Evolutionary conservation across 352 stramenopile genomes (phyloP).

Genomic region (Pythium guiyangense): DNA sequence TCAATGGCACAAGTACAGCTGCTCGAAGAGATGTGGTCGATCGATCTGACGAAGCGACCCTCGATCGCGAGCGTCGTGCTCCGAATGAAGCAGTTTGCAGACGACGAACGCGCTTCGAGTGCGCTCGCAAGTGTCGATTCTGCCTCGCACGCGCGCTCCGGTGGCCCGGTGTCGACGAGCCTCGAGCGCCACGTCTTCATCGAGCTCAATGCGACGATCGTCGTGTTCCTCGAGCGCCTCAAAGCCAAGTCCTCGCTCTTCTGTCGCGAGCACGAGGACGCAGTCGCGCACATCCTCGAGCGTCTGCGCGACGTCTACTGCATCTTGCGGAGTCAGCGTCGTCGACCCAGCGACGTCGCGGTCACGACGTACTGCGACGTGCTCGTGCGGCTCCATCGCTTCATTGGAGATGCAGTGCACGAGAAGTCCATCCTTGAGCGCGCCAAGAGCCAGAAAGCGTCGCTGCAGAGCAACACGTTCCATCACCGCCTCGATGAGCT

Average conservation of each 20-base stretch:
- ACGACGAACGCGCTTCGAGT: too few species aligned
- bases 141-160: too few species aligned
- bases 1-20: neutral
- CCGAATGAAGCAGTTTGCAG: neutral
- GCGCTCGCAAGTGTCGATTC: too few species aligned
- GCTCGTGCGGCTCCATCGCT: neutral
- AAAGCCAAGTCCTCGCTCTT: too few species aligned
- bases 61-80: neutral
- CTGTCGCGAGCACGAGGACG: neutral
- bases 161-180: too few species aligned
- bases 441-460: constrained; percentile 1
- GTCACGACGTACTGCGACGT: neutral
- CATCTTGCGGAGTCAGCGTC: neutral
- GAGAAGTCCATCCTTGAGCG: neutral
- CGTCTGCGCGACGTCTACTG: neutral
- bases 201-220: neutral
- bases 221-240: too few species aligned
- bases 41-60: neutral
- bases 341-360: neutral
- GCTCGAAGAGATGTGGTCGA: neutral
- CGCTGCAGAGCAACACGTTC: constrained; percentile 2
- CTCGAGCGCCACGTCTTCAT: neutral
- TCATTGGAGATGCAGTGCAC: neutral
- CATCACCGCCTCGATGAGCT: neutral
- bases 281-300: neutral